Evolutionary conservation across 148 eudicot genomes (phyloP), one percentile per base, ranked within the genome.

Genomic region (Hydrangea macrophylla): DNA sequence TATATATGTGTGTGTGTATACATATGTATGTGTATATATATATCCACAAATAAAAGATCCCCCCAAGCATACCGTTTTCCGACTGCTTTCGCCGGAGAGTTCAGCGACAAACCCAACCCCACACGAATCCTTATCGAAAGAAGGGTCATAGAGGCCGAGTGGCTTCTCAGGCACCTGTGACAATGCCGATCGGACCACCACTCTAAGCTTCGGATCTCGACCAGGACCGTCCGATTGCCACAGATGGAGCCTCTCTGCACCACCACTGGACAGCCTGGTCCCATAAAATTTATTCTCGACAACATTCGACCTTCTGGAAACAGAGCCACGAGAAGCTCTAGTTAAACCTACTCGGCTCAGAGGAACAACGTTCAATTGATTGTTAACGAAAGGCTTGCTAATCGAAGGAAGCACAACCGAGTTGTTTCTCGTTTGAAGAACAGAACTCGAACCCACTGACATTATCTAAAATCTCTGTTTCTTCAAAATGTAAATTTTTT

Each of bases 31-130:
- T n/a, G n/a, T n/a, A n/a, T n/a, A n/a, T n/a, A n/a, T n/a, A n/a
- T n/a, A n/a, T n/a, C n/a, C 60, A 60, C 13, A 20, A 33, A 24
- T 7, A 33, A 28, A 23, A 62, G 67, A 6, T 27, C 9, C 28
- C 4, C 28, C 13, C 35, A 39, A 23, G 28, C 50, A 24, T 70
- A 95, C 99, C 87, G 99, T 95, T 85, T 91, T 84, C 18, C 99
- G 89, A 75, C 83, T 91, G 68, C 84, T 60, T 70, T 85, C 77
- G 23, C 97, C 97, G 61, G 96, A 36, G 8, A 36, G 8, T 36
- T 36, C 39, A 36, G 39, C 8, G 39, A 36, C 39, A 36, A 36
- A 36, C 39, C 39, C 39, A 36, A 36, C 39, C 39, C 39, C 8
- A 8, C 39, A 36, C 39, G 4, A 36, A 36, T 36, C 39, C 39